Base-by-base conservation (phyloP, 805 yeast genomes). In the Debaryomyces maramus region DNA sequence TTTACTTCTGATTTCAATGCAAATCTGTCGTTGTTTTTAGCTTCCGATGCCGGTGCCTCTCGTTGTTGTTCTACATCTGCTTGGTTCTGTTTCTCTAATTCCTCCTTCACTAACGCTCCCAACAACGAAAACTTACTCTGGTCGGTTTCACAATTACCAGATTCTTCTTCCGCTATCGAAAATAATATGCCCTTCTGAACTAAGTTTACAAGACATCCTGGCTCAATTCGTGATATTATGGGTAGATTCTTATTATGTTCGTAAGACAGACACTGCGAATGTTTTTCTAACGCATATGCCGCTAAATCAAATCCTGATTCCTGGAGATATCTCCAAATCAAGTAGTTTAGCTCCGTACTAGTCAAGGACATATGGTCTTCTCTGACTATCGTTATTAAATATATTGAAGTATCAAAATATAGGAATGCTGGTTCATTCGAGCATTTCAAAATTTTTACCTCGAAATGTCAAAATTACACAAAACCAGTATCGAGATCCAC, bases 241-340 rank as follows among this genome's bases (percentile, higher is more conserved):
- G 76, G 51, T 6, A 45, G 72, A 39, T 65, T 63, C 3, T 59
- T 58, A 33, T 81, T 36, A 9, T 54, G 51, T 38, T 67, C 96
- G 44, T 77, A 74, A 15, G 72, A 70, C 45, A 78, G 71, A 8
- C 85, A 82, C 15, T 74, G 65, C 0, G 91, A 70, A 49, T 86
- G 90, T 48, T 85, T 83, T 46, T 85, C 87, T 20, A 93, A 63
- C 0, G 97, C 95, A 53, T 75, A 80, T 0, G 96, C 89, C 2
- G 93, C 72, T 15, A 87, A 72, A 37, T 86, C 90, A 28, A 74
- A 71, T 3, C 95, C 95, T 5, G 83, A 70, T 59, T 93, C 98
- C 56, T 88, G 96, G 27, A 89, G 72, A 56, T 91, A 93, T 45
- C 97, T 68, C 96, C 97, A 93, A 39, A 91, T 78, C 51, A 93